These are phyloP conservation scores for Gloeophyllum trabeum DNA, from an alignment of 768 basidiomycete genomes.

Conservation along the genomic window DNA sequence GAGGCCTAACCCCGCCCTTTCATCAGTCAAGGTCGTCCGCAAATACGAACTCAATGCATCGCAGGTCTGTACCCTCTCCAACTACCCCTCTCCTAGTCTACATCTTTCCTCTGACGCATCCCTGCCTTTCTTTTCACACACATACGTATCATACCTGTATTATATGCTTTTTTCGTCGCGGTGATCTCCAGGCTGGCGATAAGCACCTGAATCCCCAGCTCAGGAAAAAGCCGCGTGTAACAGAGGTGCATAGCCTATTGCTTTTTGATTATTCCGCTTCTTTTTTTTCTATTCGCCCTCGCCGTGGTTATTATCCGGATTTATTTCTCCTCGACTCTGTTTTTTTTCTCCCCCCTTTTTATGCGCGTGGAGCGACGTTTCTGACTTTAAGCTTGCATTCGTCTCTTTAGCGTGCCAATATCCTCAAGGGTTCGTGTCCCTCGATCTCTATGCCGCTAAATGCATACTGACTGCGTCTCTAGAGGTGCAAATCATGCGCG, in stretches of 20 bases:
- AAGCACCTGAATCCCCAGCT: constrained; percentile 90
- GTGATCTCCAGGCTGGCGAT: constrained; percentile 61
- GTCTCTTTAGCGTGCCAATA: constrained; percentile 77
- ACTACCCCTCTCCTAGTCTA: constrained; percentile 15
- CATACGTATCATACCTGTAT: constrained; percentile 12
- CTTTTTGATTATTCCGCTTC: constrained; percentile 12
- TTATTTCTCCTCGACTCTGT: not conserved
- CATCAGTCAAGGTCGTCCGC: constrained; percentile 83
- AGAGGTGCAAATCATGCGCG: constrained; percentile 99
- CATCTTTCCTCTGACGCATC: constrained; percentile 13
- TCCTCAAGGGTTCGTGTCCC: constrained; percentile 67
- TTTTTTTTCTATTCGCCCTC: constrained; percentile 5
- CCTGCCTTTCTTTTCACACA: constrained; percentile 12
- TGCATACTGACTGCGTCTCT: constrained; percentile 1
- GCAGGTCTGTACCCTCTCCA: constrained; percentile 55
- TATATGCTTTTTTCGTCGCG: constrained; percentile 5
- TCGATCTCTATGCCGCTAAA: not conserved
- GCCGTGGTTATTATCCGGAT: too few relatives aligned
- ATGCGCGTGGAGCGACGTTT: not conserved
- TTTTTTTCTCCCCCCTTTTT: not conserved
- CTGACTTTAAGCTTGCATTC: constrained; percentile 1
- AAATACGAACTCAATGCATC: constrained; percentile 86
- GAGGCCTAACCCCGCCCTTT: constrained; percentile 2
- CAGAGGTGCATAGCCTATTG: constrained; percentile 63
- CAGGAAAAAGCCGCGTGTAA: constrained; percentile 95